phyloP scores from a whole-genome alignment of 208 protist species.

The Trypanosoma caninum region DNA sequence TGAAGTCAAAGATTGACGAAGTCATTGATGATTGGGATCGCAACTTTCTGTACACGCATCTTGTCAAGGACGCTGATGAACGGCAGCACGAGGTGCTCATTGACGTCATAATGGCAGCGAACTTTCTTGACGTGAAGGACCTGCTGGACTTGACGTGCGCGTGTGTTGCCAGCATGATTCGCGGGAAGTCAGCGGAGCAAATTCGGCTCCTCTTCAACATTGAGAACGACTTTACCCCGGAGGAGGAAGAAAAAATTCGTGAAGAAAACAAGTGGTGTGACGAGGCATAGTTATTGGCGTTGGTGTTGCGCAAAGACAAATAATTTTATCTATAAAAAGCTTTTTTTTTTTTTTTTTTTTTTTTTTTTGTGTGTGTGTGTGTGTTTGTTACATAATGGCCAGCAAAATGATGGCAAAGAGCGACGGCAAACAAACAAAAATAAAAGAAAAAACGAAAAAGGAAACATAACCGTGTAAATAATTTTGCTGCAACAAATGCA shows the following conservation, averaged over 20 bases:
- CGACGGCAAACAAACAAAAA: no score
- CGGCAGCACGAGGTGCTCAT: conserved; percentile 89
- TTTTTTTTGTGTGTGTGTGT: background rate
- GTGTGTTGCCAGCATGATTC: conserved; percentile 92
- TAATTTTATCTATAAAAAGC: no score
- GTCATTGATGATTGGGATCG: conserved; percentile 89
- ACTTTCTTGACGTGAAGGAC: conserved; percentile 94
- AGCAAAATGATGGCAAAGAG: background rate
- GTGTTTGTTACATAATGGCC: background rate
- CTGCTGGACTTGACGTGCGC: conserved; percentile 93
- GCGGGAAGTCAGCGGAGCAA: conserved; percentile 93
- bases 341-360: background rate
- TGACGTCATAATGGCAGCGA: conserved; percentile 93
- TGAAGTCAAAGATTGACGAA: conserved; percentile 82
- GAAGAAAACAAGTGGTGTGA: conserved; percentile 89
- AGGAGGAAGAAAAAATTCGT: conserved; percentile 92
- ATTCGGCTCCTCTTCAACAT: conserved; percentile 94
- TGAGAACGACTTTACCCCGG: conserved; percentile 94
- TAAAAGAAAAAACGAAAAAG: no score
- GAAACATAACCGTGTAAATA: no score
- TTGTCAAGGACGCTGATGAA: conserved; percentile 80
- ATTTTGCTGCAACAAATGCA: no score
- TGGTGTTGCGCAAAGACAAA: no score
- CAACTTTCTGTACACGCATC: conserved; percentile 77
- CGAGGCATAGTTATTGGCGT: conserved; percentile 73